Percentiles rank a stretch among this genome's conserved stretches.
These are phyloP conservation scores for Raphanus raphanistrum DNA, from an alignment of 345 rosid species.

Conservation along the genomic window DNA sequence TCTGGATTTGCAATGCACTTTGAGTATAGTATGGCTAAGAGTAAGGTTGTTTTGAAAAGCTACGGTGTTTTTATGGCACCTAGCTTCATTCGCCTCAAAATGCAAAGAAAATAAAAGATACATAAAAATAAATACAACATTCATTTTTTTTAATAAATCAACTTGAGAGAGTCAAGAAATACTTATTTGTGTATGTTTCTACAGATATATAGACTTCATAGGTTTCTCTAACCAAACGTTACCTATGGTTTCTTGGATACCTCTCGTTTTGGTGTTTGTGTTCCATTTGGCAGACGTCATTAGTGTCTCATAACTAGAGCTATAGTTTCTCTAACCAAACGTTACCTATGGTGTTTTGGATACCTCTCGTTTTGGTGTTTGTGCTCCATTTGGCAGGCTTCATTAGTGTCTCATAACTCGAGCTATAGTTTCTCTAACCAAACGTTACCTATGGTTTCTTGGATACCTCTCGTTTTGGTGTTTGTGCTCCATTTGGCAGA, in stretches of 20 bases:
- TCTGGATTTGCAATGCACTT: background rate
- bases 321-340: background rate
- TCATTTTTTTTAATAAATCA: background rate
- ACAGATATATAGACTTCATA: background rate
- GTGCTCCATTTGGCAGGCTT: background rate
- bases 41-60: conserved; percentile 6
- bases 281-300: background rate
- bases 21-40: background rate
- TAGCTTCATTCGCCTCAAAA: background rate
- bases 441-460: background rate
- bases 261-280: background rate
- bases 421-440: background rate
- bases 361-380: background rate
- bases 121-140: background rate
- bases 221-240: background rate
- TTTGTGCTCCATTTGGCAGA: background rate
- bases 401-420: background rate
- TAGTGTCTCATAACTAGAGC: too few relatives aligned
- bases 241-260: background rate
- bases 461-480: background rate
- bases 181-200: background rate
- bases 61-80: background rate
- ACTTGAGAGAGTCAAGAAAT: background rate
- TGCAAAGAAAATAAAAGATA: background rate
- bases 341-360: background rate